Conservation (phyloP, 1,284 basidiomycete species). For the Melampsora larici-populina region DNA sequence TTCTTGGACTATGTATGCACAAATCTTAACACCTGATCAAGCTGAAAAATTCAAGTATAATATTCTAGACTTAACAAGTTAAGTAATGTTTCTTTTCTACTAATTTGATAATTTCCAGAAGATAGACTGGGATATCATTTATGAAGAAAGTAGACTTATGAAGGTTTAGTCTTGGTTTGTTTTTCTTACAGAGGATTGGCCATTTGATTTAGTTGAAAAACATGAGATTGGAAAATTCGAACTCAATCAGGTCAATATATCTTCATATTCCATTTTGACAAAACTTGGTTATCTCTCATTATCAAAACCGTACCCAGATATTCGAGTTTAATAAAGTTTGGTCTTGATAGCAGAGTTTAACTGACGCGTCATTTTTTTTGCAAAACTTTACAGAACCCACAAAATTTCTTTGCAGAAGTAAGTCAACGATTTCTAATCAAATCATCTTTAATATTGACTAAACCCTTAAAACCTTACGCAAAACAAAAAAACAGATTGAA, state of each 20-base stretch:
- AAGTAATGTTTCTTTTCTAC: too few species aligned
- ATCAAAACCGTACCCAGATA: too few species aligned
- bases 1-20: constrained; percentile 71
- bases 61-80: constrained; percentile 77
- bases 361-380: background rate
- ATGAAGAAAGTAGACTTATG: too few species aligned
- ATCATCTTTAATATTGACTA: background rate
- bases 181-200: constrained; percentile 55
- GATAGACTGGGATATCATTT: too few species aligned
- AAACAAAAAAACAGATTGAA: constrained; percentile 48
- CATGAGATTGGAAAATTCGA: constrained; percentile 16
- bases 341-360: background rate
- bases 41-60: constrained; percentile 87
- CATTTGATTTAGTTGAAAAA: constrained; percentile 32
- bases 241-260: constrained; percentile 49
- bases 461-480: constrained; percentile 6
- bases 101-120: too few species aligned
- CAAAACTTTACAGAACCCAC: constrained; percentile 5
- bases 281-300: too few species aligned
- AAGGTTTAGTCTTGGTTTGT: background rate
- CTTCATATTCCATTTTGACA: too few species aligned
- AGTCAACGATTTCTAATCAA: too few species aligned
- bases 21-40: constrained; percentile 84
- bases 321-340: too few species aligned
- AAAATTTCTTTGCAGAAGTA: constrained; percentile 30